Evolutionary conservation across 2,329 filamentous ascomycete species (phyloP), one percentile per base, ranked within the genome.

Genomic region (Aspergillus thermomutatus): DNA sequence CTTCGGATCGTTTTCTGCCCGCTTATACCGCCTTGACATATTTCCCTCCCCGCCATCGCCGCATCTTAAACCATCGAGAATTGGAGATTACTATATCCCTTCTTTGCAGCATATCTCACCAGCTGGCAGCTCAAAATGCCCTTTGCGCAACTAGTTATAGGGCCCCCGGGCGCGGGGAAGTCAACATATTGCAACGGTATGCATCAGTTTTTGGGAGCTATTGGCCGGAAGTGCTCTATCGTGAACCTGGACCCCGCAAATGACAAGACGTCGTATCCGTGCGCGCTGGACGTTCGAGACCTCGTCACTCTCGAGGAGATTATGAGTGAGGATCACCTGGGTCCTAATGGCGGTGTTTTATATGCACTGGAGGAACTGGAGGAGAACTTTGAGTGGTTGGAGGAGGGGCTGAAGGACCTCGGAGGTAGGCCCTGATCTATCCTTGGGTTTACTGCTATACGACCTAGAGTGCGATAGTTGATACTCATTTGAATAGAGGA

Each of bases 111-210:
- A 34, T 25, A 14, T 28, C 26, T 51, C 10, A 34, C 17, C 9
- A 21, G 14, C 31, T 14, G n/a, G 10, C n/a, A 28, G 10, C n/a
- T 48, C 52, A 67, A 47, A 48, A 83, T 84, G 81, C 82, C 82
- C 5, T 84, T 85, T 57, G 81, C 79, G n/a, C 90, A 96, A 78
- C 86, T 97, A 46, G 87, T 96, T 40, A 87, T 96, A 67, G 94
- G 94, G n/a, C 93, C 92, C 64, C 94, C 94, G 6, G 94, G 94
- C 68, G 87, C 92, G 28, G 94, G 94, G 59, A 99, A 99, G 79
- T 97, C 92, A 63, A 99, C 94, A 7, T 97, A 96, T 74, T 97
- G 93, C 80, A 91, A 97, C 86, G 94, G 94, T 71, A 96, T 99
- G 90, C 91, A 97, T 71, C 94, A 99, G 78, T 99, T 99, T 79